phyloP scores from a whole-genome alignment of 116 monocot species.

The Dioscorea cayenensis region DNA sequence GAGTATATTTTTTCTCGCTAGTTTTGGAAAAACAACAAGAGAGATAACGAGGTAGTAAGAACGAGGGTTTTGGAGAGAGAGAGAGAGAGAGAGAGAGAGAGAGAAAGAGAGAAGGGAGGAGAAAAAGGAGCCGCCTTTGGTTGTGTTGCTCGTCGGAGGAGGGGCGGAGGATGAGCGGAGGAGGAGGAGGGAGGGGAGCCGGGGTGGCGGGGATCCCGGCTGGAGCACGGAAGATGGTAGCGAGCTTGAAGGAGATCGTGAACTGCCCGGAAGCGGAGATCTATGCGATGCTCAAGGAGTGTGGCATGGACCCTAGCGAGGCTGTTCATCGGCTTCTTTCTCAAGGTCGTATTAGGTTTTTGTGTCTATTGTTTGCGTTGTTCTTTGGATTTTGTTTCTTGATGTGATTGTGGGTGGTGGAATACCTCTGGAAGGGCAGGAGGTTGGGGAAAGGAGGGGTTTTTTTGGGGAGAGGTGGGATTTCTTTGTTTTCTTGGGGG shows the following conservation, averaged over 20 bases:
- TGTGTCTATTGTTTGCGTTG: not conserved
- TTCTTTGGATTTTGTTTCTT: not conserved
- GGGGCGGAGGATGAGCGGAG: constrained; percentile 14
- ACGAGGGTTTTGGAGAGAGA: constrained; percentile 13
- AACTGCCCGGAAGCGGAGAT: constrained; percentile 75
- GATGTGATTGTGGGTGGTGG: too few species aligned
- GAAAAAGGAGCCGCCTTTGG: constrained; percentile 11
- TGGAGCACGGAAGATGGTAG: constrained; percentile 65
- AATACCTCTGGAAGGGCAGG: not conserved
- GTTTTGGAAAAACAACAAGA: not conserved
- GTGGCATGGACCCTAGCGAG: constrained; percentile 81
- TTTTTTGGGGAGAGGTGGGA: not conserved
- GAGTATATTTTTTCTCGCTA: too few species aligned
- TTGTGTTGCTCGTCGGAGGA: constrained; percentile 1
- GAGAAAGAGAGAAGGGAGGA: constrained; percentile 33
- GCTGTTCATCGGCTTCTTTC: constrained; percentile 70
- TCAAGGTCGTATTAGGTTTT: constrained; percentile 35
- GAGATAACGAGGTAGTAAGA: not conserved
- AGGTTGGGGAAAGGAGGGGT: not conserved
- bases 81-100: constrained; percentile 35
- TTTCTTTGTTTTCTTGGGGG: not conserved
- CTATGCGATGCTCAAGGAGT: constrained; percentile 82
- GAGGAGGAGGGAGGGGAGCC: constrained; percentile 3
- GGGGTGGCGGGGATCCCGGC: constrained; percentile 38
- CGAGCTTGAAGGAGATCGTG: constrained; percentile 83